Conservation (phyloP, 805 yeast genomes). For the Sugiyamaella boreocaroliniensis region DNA sequence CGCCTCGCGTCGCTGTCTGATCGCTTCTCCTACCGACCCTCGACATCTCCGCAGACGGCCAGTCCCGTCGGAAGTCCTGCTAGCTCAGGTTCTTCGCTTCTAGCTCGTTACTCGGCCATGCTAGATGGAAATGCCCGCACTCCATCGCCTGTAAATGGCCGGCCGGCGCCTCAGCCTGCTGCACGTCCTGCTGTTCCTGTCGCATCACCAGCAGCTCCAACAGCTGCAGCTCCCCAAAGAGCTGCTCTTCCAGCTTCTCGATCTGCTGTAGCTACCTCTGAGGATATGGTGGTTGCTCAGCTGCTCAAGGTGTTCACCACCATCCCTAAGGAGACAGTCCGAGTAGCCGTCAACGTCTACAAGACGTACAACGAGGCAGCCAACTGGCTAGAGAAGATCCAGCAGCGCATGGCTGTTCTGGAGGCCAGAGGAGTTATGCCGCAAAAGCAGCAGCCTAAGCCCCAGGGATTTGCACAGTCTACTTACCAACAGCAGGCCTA, state of each 20-base stretch:
- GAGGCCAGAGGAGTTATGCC: background rate
- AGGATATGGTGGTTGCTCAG: conserved; percentile 1
- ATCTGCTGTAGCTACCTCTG: background rate
- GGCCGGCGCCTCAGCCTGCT: background rate
- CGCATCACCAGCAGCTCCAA: too few relatives aligned
- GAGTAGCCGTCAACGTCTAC: conserved; percentile 17
- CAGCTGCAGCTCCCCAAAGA: background rate
- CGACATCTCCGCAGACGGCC: background rate
- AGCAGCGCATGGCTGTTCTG: conserved; percentile 18
- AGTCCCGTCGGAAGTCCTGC: background rate
- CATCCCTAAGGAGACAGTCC: conserved; percentile 6
- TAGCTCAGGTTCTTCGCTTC: conserved; percentile 2
- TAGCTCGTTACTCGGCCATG: conserved; percentile 9
- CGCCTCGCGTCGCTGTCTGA: conserved; percentile 6
- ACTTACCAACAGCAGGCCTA: background rate
- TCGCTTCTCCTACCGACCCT: conserved; percentile 11
- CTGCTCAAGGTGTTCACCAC: conserved; percentile 1
- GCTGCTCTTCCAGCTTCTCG: background rate
- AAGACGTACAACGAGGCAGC: conserved; percentile 32
- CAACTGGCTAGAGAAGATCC: conserved; percentile 27
- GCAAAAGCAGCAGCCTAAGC: conserved; percentile 9
- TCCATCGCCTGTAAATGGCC: background rate
- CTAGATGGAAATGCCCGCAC: conserved; percentile 7
- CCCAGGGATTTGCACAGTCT: background rate
- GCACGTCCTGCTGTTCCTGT: background rate